Base-by-base conservation (phyloP, 805 yeast genomes). In the Saccharomycopsis selenospora region DNA sequence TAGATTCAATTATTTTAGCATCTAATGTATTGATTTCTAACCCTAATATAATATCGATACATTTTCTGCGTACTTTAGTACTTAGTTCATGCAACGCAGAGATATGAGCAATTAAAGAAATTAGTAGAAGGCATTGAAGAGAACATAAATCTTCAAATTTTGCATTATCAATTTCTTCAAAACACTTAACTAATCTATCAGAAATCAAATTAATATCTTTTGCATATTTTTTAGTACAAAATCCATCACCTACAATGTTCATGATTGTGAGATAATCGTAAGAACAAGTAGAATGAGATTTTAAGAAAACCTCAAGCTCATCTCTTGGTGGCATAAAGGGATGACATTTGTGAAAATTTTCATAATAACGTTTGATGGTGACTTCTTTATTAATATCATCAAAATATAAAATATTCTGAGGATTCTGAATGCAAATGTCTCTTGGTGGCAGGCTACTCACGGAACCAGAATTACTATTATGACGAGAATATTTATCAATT, bases 221-320 rank as follows among this genome's bases (percentile, higher is more conserved):
- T 3, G 71, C 55, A 47, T 67, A 72, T 27, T 60, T 55, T 1
- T 61, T 49, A 4, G 66, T 49, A 1, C 67, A 56, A 52, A 73
- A 75, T 2, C 79, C 80, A 48, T 73, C 79, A 1, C 72, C 75
- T 14, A 75, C 61, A 2, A 75, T 52, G 51, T 73, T 72, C 77
- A 75, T 73, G 1, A 73, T 67, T 1, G 66, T 60, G 4, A 75
- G 38, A n/a, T 73, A 50, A 50, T 75, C 79, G 30, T 61, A 61
- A 23, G 67, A 68, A 36, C 65, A 52, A 0, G 69, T 68, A 1
- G 67, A 57, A 5, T 40, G 20, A 11, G 62, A 45, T 4, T 55
- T 49, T 7, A 75, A 53, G 52, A 64, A 75, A 1, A 56, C 52
- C 10, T 58, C 41, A 4, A 74, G 62, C 25, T 71, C 66, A 6